Base-by-base conservation (phyloP, 1,139 yeast species). In the Yamadazyma dushanensis region DNA sequence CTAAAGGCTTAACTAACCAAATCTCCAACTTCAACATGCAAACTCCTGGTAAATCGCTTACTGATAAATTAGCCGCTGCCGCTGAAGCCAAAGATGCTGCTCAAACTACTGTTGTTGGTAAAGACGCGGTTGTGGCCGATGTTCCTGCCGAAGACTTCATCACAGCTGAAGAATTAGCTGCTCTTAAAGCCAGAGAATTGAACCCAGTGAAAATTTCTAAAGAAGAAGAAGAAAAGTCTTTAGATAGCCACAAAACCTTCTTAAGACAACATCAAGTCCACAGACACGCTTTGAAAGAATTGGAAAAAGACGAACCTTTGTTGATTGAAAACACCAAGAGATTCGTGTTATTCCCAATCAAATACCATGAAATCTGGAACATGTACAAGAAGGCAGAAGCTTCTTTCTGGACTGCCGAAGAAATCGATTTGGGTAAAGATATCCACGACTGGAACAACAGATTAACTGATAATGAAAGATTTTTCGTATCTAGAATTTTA, bases 331-430 rank as follows among this genome's bases (percentile, higher is more conserved):
- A 94, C 77, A 80, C 78, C 50, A 80, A 80, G 59, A 82, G 98
- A 59, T 92, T 89, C 58, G 98, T 92, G 38, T 72, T 92, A 53
- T 94, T 92, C 81, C 99, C 99, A 47, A 89, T 92, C 68, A 86
- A 87, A 68, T 94, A 89, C 71, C 94, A 90, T 61, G 97, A 92
- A 70, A 86, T 94, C 57, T 92, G 98, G 97, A 96, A 90, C 64
- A 92, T 95, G 78, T 92, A 92, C 71, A 92, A 92, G 74, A 89
- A 90, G 70, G 97, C 97, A 29, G 98, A 92, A 73, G 97, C 98
- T 16, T 88, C 97, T 9, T 92, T 92, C 77, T 92, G 99, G 99
- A 92, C 98, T 35, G 97, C 98, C 37, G 99, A 92, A 72, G 99
- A 92, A 70, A 89, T 94, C 51, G 99, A 92, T 64, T 76, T 92